phyloP scores from a whole-genome alignment of 495 filamentous ascomycete genomes.

The Penicillium goetzii region DNA sequence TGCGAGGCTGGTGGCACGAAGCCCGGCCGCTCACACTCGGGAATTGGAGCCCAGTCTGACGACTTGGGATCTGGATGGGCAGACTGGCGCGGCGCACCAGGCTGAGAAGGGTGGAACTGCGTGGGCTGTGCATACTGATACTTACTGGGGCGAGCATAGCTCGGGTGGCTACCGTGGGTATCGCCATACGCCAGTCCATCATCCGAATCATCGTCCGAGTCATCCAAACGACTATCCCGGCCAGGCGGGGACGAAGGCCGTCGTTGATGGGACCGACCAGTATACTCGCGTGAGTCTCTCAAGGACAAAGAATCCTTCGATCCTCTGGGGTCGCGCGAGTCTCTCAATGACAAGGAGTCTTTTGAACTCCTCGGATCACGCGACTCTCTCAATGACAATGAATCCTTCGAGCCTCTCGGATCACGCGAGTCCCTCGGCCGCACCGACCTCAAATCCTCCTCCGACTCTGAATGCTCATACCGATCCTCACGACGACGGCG shows the following conservation, averaged over 20 bases:
- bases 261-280: constrained; percentile 28
- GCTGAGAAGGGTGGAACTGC: constrained; percentile 34
- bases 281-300: constrained; percentile 21
- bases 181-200: constrained; percentile 48
- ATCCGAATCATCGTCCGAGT: constrained; percentile 48
- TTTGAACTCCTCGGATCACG: background rate
- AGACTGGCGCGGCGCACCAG: constrained; percentile 24
- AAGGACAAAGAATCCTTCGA: background rate
- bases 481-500: constrained; percentile 35
- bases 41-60: constrained; percentile 43
- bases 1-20: constrained; percentile 48
- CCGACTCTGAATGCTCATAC: constrained; percentile 46
- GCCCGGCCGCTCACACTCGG: constrained; percentile 46
- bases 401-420: constrained; percentile 4
- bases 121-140: constrained; percentile 54
- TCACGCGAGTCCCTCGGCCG: constrained; percentile 13
- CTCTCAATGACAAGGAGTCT: background rate
- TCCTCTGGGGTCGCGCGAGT: background rate
- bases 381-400: background rate
- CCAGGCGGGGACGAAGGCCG: constrained; percentile 28
- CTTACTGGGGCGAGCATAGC: constrained; percentile 53
- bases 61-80: constrained; percentile 23
- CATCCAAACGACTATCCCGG: constrained; percentile 39
- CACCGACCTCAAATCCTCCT: constrained; percentile 24
- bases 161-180: constrained; percentile 39